Percentiles rank a stretch among this genome's conserved stretches.
Conservation (phyloP, 164 flowering plant species). For the Kingdonia uniflora region DNA sequence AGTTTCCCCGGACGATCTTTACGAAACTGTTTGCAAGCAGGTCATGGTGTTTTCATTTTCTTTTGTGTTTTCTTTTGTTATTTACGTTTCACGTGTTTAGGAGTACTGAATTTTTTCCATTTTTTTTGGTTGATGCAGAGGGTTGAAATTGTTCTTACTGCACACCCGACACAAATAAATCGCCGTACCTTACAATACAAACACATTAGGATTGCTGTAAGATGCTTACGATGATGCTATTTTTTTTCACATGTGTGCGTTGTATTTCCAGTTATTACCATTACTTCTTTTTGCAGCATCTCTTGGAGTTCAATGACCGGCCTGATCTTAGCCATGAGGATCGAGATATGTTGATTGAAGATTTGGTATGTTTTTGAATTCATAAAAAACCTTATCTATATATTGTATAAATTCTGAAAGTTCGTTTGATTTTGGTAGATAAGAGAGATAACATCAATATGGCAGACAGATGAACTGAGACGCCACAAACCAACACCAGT, state of each 20-base stretch:
- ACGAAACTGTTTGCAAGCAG: constrained; percentile 78
- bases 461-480: constrained; percentile 97
- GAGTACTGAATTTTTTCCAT: neutral
- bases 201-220: constrained; percentile 81
- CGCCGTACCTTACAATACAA: constrained; percentile 83
- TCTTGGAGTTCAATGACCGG: constrained; percentile 71
- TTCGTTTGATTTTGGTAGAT: constrained; percentile 34
- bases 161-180: constrained; percentile 91
- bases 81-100: no score
- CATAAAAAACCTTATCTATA: neutral
- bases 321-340: constrained; percentile 80
- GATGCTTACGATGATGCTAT: constrained; percentile 7
- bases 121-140: constrained; percentile 38
- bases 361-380: constrained; percentile 46
- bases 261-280: constrained; percentile 5
- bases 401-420: neutral
- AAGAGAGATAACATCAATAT: constrained; percentile 80
- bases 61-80: neutral
- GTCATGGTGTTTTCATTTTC: constrained; percentile 15
- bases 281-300: constrained; percentile 44
- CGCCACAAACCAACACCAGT: constrained; percentile 93
- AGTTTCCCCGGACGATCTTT: constrained; percentile 64
- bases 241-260: neutral
- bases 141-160: constrained; percentile 88
- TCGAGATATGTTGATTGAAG: constrained; percentile 79